These are phyloP conservation scores for Colletotrichum costaricense DNA, from an alignment of 2,329 filamentous ascomycete genomes.

Conservation along the genomic window DNA sequence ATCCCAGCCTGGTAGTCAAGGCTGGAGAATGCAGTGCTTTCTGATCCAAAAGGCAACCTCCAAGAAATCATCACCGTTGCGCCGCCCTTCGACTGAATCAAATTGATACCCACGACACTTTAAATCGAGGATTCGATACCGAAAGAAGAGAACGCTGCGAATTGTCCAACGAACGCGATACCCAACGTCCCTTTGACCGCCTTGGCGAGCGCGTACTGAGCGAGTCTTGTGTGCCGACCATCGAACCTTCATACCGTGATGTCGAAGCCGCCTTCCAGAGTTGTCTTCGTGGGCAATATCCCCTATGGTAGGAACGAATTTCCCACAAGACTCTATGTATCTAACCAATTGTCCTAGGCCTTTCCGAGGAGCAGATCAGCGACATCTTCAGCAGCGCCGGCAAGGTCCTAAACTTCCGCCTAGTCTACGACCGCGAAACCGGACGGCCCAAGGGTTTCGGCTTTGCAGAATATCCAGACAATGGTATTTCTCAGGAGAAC, in stretches of 20 bases:
- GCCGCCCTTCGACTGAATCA: neutral
- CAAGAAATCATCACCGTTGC: conserved; percentile 1
- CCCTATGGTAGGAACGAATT: conserved; percentile 73
- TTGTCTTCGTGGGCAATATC: conserved; percentile 88
- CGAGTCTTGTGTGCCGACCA: neutral
- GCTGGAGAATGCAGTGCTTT: conserved; percentile 1
- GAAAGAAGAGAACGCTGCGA: neutral
- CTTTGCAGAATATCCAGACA: conserved; percentile 94
- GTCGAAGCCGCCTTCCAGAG: conserved; percentile 81
- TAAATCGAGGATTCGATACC: neutral
- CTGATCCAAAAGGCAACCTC: neutral
- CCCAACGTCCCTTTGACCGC: neutral
- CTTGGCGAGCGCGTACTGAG: neutral
- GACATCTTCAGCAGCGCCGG: conserved; percentile 93
- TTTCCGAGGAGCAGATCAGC: conserved; percentile 95
- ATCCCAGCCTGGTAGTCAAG: conserved; percentile 34
- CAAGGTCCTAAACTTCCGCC: conserved; percentile 89
- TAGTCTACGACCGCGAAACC: conserved; percentile 96
- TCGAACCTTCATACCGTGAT: conserved; percentile 56
- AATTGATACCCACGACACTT: neutral
- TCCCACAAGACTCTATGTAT: neutral
- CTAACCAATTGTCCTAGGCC: conserved; percentile 63
- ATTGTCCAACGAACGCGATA: neutral
- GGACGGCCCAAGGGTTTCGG: conserved; percentile 96
- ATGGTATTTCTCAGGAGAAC: conserved; percentile 62